Evolutionary conservation across 2,329 filamentous ascomycete genomes (phyloP), one percentile per base, ranked within the genome.

Genomic region (Neurospora crassa): DNA sequence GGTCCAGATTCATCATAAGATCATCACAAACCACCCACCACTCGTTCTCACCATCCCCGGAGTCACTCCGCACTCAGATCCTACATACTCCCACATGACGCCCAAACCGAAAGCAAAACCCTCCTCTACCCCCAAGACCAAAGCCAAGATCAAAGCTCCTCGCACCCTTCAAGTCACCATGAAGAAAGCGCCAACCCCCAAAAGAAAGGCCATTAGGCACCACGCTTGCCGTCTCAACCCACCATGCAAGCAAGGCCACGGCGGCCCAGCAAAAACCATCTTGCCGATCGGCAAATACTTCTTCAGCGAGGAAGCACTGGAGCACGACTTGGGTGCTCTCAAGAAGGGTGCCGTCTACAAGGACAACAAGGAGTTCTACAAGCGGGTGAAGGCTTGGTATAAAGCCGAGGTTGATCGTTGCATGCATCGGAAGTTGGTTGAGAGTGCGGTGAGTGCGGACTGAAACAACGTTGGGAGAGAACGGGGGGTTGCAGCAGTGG

Each of bases 321-420:
- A 71, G 7, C 72, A 75, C 40, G 75, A 76, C 67, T 53, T 75
- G 4, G 40, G 16, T 0, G 73, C 76, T n/a, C 71, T 76, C 2
- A 72, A 69, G 37, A 71, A 18, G 37, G 72, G 74, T 6, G 71
- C 72, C 0, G 16, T 75, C 12, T 76, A 76, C 68, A n/a, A 34
- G 8, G 42, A 40, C 20, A 41, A 70, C 1, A 34, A 5, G 4
- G 75, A 76, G 37, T 77, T 77, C 67, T 73, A 73, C 63, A 69
- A 68, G 14, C 70, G 75, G 1, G 74, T 72, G 2, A 73, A 70
- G 43, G 71, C 74, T 7, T 77, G 76, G 76, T 77, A 75, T 71
- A 76, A 75, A 68, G 74, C 74, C 67, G 75, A 76, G 68, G 72
- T 76, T n/a, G 74, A 76, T 53, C 73, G 76, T 1, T 37, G 71